Percentiles rank a stretch among this genome's conserved stretches.
These are phyloP conservation scores for Ganoderma sinense DNA, from an alignment of 1,284 basidiomycete genomes.

Conservation along the genomic window DNA sequence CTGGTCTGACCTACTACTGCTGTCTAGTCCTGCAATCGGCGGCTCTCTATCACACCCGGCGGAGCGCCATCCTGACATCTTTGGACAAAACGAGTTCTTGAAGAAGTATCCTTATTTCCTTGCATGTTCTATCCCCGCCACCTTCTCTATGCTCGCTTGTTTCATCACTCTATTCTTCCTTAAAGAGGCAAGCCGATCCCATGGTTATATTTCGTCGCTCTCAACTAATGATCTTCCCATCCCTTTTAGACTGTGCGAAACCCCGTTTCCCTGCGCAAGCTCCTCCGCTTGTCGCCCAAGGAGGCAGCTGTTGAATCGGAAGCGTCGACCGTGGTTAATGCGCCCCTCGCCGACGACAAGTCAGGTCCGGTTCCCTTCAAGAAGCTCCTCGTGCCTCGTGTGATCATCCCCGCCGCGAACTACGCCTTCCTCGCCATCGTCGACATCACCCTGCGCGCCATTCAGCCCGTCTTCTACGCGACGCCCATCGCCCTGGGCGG, in stretches of 20 bases:
- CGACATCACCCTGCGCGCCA: constrained; percentile 60
- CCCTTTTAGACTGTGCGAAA: constrained; percentile 41
- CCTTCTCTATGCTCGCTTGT: constrained; percentile 62
- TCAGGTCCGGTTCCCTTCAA: constrained; percentile 57
- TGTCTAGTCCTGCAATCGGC: constrained; percentile 69
- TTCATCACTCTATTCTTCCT: constrained; percentile 61
- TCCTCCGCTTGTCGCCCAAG: constrained; percentile 41
- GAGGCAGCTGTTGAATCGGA: constrained; percentile 36
- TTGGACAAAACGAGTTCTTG: constrained; percentile 68
- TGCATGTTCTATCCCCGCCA: constrained; percentile 71
- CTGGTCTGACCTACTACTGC: neutral
- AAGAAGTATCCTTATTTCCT: constrained; percentile 79
- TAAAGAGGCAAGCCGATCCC: constrained; percentile 58
- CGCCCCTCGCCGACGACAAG: constrained; percentile 36
- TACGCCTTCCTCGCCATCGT: constrained; percentile 65
- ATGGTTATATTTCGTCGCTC: neutral
- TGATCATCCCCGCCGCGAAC: constrained; percentile 62
- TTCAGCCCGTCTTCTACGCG: constrained; percentile 68
- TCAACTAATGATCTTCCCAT: constrained; percentile 4
- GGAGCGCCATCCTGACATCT: constrained; percentile 68
- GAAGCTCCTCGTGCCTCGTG: constrained; percentile 48
- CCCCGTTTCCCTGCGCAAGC: constrained; percentile 39
- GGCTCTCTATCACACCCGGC: constrained; percentile 71
- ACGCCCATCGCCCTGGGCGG: constrained; percentile 67
- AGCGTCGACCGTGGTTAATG: constrained; percentile 26